phyloP scores from a whole-genome alignment of 352 stramenopile genomes.

The Peronospora belbahrii region DNA sequence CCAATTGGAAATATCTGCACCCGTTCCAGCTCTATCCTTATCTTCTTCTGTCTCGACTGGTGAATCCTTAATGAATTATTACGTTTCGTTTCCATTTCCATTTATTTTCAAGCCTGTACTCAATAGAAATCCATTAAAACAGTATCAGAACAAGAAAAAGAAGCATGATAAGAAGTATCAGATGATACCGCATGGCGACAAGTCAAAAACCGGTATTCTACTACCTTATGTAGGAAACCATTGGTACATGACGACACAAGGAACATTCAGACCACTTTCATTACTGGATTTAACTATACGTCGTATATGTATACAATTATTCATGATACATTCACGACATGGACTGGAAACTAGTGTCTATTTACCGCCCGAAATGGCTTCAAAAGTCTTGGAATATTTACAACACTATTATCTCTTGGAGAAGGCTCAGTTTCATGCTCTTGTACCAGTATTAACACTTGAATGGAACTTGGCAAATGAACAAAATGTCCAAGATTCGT shows the following conservation, averaged over 20 bases:
- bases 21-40: not conserved
- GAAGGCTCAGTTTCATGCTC: slow-evolving; percentile 43
- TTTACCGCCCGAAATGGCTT: slow-evolving; percentile 39
- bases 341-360: slow-evolving; percentile 7
- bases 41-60: slow-evolving; percentile 15
- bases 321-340: slow-evolving; percentile 24
- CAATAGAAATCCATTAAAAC: not conserved
- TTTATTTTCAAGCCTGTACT: slow-evolving; percentile 47
- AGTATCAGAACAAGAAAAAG: slow-evolving; percentile 6
- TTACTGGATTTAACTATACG: slow-evolving; percentile 55
- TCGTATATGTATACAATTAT: slow-evolving; percentile 36
- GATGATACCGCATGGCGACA: not conserved
- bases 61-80: slow-evolving; percentile 56
- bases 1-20: slow-evolving; percentile 22
- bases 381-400: slow-evolving; percentile 41
- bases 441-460: slow-evolving; percentile 44
- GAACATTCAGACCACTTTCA: slow-evolving; percentile 39
- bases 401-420: slow-evolving; percentile 46
- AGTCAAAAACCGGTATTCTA: not conserved
- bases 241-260: slow-evolving; percentile 33
- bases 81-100: slow-evolving; percentile 73
- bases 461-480: slow-evolving; percentile 51
- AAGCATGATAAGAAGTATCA: slow-evolving; percentile 7
- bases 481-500: slow-evolving; percentile 47
- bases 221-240: slow-evolving; percentile 43